Conservation (phyloP, 331 rosid species). For the Phaseolus coccineus region DNA sequence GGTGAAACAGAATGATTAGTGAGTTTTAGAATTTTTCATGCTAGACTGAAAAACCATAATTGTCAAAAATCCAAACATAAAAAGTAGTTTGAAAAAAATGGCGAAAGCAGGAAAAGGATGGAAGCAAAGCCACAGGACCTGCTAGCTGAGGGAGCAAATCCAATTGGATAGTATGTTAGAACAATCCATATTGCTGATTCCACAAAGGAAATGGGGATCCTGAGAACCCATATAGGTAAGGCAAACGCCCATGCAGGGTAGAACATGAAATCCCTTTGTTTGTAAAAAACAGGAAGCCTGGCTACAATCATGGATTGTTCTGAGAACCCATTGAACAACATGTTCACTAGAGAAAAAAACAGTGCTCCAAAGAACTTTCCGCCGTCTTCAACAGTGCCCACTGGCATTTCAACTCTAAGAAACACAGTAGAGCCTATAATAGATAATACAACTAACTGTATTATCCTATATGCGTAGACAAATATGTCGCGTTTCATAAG, state of each 20-base stretch:
- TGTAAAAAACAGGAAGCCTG: slow-evolving; percentile 56
- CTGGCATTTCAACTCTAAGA: slow-evolving; percentile 47
- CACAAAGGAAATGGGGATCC: slow-evolving; percentile 45
- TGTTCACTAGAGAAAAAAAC: slow-evolving; percentile 45
- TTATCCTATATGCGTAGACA: slow-evolving; percentile 39
- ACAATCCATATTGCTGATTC: slow-evolving; percentile 53
- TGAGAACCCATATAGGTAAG: slow-evolving; percentile 44
- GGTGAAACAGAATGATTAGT: slow-evolving; percentile 3
- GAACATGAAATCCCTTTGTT: slow-evolving; percentile 61
- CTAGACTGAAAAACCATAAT: not conserved
- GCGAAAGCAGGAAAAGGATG: not conserved
- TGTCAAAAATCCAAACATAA: not conserved
- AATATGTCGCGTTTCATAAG: slow-evolving; percentile 43
- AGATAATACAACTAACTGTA: slow-evolving; percentile 33
- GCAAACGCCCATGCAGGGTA: slow-evolving; percentile 61
- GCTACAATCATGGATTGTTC: slow-evolving; percentile 49
- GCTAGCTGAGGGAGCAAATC: slow-evolving; percentile 48
- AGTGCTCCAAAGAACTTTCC: slow-evolving; percentile 51
- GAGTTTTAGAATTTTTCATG: not conserved
- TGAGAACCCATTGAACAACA: slow-evolving; percentile 45
- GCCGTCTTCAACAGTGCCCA: slow-evolving; percentile 47
- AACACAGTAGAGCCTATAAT: slow-evolving; percentile 45
- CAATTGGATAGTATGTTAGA: slow-evolving; percentile 61
- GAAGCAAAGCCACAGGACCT: slow-evolving; percentile 23
- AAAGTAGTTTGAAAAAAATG: not conserved